Conservation (phyloP, 352 stramenopile species). For the Phytophthora multivora region DNA sequence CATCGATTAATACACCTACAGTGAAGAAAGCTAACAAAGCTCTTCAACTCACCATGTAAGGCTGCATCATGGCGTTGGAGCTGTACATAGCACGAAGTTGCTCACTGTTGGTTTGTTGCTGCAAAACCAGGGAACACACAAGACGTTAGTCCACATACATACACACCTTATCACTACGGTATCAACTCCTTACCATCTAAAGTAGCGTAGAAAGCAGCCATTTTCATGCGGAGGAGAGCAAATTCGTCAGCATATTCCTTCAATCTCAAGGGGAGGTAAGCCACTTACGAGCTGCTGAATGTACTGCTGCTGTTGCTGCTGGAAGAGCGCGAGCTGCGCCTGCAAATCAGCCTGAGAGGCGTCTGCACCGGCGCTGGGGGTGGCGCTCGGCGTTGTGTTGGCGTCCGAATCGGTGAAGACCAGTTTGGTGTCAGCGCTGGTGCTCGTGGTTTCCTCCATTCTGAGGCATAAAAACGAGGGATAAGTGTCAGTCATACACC, state of each 20-base stretch:
- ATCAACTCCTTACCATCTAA: constrained; percentile 39
- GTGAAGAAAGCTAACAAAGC: background rate
- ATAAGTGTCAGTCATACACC: background rate
- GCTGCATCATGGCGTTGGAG: constrained; percentile 84
- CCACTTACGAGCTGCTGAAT: constrained; percentile 53
- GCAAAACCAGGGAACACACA: constrained; percentile 8
- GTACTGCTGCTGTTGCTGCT: constrained; percentile 69
- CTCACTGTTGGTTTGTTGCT: constrained; percentile 75
- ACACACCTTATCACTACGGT: background rate
- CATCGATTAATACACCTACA: background rate
- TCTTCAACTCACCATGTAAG: constrained; percentile 68
- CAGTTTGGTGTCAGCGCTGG: constrained; percentile 29
- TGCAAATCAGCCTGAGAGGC: constrained; percentile 46
- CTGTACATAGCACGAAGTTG: constrained; percentile 85
- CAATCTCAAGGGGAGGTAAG: background rate
- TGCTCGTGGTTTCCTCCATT: constrained; percentile 42
- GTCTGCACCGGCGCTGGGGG: constrained; percentile 8
- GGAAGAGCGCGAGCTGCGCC: constrained; percentile 58
- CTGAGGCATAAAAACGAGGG: background rate
- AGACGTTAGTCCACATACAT: constrained; percentile 1
- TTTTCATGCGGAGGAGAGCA: background rate
- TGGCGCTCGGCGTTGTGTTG: constrained; percentile 24
- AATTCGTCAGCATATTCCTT: constrained; percentile 12
- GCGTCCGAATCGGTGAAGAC: constrained; percentile 36
- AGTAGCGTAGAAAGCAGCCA: constrained; percentile 1